These are phyloP conservation scores for Ballota nigra DNA, from an alignment of 257 asterid genomes.

Conservation along the genomic window DNA sequence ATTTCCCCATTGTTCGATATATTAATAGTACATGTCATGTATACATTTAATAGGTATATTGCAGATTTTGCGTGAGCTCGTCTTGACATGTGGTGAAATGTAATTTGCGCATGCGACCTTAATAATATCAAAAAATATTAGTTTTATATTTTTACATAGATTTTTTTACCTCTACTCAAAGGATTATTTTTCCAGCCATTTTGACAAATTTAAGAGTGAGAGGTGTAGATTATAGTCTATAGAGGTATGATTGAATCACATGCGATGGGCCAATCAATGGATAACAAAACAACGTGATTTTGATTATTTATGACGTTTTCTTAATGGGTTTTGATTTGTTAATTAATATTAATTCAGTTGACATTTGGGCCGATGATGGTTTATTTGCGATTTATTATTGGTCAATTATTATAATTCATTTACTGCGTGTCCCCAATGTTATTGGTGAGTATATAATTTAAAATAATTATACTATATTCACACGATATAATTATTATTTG, in stretches of 20 bases:
- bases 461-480: too few relatives aligned
- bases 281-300: constrained; percentile 19
- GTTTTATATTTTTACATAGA: too few relatives aligned
- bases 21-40: too few relatives aligned
- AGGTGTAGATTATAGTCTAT: not conserved
- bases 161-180: too few relatives aligned
- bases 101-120: too few relatives aligned
- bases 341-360: constrained; percentile 17
- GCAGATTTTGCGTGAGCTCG: too few relatives aligned
- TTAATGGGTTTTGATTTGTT: not conserved
- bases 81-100: too few relatives aligned
- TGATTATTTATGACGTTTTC: not conserved
- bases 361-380: not conserved
- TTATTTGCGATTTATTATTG: not conserved
- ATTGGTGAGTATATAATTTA: too few relatives aligned
- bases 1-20: too few relatives aligned
- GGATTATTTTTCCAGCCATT: not conserved
- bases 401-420: not conserved
- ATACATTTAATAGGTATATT: too few relatives aligned
- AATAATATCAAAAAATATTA: too few relatives aligned
- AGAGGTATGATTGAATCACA: constrained; percentile 32
- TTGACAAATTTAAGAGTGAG: not conserved
- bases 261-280: constrained; percentile 20
- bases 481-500: not conserved
- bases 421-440: not conserved